phyloP scores from a whole-genome alignment of 2,329 filamentous ascomycete genomes.

The Dactylella cylindrospora region DNA sequence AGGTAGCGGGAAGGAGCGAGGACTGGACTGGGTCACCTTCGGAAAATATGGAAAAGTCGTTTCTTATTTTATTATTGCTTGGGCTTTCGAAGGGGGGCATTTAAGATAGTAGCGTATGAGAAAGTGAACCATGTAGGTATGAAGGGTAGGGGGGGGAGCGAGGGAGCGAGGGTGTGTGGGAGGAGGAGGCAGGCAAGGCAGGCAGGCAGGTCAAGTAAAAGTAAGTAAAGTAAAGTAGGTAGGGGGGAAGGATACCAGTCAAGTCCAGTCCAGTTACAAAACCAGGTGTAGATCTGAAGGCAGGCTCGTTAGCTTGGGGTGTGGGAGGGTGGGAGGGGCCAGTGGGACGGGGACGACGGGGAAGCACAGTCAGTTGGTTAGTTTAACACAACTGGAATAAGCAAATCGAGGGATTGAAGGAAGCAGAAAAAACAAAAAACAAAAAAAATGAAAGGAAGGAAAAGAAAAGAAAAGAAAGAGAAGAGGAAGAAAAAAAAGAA shows the following conservation, averaged over 20 bases:
- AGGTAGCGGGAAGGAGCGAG: slow-evolving; percentile 45
- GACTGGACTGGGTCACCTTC: slow-evolving; percentile 43
- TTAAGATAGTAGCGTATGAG: slow-evolving; percentile 35
- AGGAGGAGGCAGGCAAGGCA: slow-evolving; percentile 19
- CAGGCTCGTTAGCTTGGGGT: no score
- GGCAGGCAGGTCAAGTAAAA: slow-evolving; percentile 8
- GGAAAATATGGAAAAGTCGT: slow-evolving; percentile 45
- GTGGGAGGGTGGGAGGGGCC: not conserved
- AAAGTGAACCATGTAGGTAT: slow-evolving; percentile 39
- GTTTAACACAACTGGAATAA: not conserved
- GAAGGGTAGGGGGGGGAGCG: slow-evolving; percentile 14
- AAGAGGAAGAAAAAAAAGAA: not conserved
- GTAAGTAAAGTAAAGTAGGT: not conserved
- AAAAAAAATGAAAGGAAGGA: not conserved
- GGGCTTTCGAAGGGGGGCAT: slow-evolving; percentile 19
- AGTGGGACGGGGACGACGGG: not conserved
- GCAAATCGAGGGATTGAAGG: not conserved
- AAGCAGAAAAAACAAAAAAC: not conserved
- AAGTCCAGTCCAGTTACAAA: no score
- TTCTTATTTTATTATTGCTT: slow-evolving; percentile 43
- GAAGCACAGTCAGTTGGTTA: not conserved
- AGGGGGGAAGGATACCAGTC: slow-evolving; percentile 10
- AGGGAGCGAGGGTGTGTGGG: slow-evolving; percentile 18
- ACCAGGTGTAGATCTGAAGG: no score
- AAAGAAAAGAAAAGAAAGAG: not conserved